Evolutionary conservation across 495 filamentous ascomycete genomes (phyloP), one percentile per base, ranked within the genome.

Genomic region (Penicillium egyptiacum): DNA sequence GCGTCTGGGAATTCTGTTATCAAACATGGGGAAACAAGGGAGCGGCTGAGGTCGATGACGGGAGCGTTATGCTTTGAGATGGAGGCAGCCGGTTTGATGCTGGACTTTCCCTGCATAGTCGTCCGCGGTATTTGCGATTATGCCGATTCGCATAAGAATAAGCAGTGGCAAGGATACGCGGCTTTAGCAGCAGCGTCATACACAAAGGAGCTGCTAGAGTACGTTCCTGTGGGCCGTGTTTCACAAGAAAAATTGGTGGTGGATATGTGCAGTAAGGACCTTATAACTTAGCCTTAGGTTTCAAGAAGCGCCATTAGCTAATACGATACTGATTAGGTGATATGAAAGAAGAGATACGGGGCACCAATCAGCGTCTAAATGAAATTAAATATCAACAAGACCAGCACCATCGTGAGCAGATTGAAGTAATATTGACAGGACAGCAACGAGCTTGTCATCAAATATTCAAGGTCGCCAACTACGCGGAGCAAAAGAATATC

Each of bases 81-180:
- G 70, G 72, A 76, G 55, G 75, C 70, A 0, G 75, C 76, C 17
- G 77, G 76, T 2, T 70, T 70, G 4, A 75, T 60, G 72, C 63
- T 71, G 40, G 14, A 58, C 26, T 70, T 75, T 52, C 71, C 72
- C 1, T 75, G 73, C 42, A 53, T 74, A 4, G 66, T 71, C 1
- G 70, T 75, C 23, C 66, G 69, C 0, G 74, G 74, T 1, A 72
- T 73, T 17, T 70, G 70, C 47, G 70, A 74, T 45, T 74, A 74
- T 40, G 35, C 69, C 28, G 72, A 75, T 55, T 63, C 61, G 3
- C 72, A 74, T 50, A 75, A 74, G 56, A 72, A 70, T 53, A 70
- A 73, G 31, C 23, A 55, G 6, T 75, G 69, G 71, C 71, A 74
- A 45, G 39, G 43, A 17, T 72, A 69, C 42, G 65, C 68, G 9